Conservation (phyloP, 176 grass and related monocot species). For the Melocanna baccifera region DNA sequence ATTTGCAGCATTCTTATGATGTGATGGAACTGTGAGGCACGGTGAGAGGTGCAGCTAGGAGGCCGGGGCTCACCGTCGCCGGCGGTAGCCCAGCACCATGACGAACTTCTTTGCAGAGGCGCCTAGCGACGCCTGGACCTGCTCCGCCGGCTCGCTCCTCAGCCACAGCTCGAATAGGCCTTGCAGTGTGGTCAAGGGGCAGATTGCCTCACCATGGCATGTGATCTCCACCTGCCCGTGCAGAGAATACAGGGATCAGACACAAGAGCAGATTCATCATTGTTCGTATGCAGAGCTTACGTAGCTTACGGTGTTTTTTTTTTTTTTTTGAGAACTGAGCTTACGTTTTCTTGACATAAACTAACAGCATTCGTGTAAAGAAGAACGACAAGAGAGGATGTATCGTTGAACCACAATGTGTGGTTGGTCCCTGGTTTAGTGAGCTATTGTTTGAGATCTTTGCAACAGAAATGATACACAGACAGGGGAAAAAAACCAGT, state of each 20-base stretch:
- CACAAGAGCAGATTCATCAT: neutral
- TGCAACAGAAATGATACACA: neutral
- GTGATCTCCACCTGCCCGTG: slow-evolving; percentile 61
- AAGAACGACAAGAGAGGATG: neutral
- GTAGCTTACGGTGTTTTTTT: no score
- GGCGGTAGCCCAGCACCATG: slow-evolving; percentile 80
- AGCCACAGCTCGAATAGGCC: slow-evolving; percentile 58
- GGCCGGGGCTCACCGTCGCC: neutral
- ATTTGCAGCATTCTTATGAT: neutral
- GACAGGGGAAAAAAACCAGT: neutral
- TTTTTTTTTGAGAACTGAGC: neutral
- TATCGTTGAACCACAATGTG: neutral
- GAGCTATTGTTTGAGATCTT: neutral
- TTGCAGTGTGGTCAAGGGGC: slow-evolving; percentile 50
- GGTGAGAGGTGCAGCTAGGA: neutral
- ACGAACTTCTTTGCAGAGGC: slow-evolving; percentile 67
- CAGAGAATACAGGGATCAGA: neutral
- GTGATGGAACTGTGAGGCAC: neutral
- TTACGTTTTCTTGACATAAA: neutral
- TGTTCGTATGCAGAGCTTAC: neutral
- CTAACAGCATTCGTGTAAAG: neutral
- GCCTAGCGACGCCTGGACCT: slow-evolving; percentile 26
- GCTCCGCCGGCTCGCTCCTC: slow-evolving; percentile 31
- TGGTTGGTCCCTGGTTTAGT: neutral
- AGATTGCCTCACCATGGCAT: slow-evolving; percentile 53